These are phyloP conservation scores for Arthroderma sp. DNA, from an alignment of 2,329 filamentous ascomycete genomes.

Conservation along the genomic window DNA sequence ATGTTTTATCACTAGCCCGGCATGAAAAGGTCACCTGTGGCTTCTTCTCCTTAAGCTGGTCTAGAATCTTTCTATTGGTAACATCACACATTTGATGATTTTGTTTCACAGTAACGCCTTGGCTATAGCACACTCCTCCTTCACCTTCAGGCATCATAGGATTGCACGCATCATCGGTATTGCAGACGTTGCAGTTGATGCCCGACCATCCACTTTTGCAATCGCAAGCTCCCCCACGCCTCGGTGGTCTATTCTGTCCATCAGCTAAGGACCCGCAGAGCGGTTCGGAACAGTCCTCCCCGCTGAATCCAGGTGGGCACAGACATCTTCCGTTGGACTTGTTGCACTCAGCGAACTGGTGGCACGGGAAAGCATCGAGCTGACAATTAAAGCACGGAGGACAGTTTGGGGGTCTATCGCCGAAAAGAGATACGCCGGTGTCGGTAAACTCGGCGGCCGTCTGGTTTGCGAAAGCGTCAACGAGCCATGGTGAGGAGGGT, in stretches of 20 bases:
- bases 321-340: slow-evolving; percentile 82
- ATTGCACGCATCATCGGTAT: slow-evolving; percentile 68
- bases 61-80: slow-evolving; percentile 85
- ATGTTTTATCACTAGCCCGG: slow-evolving; percentile 57
- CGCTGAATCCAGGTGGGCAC: slow-evolving; percentile 84
- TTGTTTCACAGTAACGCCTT: slow-evolving; percentile 78
- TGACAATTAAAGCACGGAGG: slow-evolving; percentile 85
- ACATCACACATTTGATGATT: slow-evolving; percentile 98
- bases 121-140: slow-evolving; percentile 81
- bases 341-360: slow-evolving; percentile 82
- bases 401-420: slow-evolving; percentile 48
- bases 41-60: slow-evolving; percentile 69
- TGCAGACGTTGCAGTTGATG: slow-evolving; percentile 97
- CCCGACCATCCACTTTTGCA: slow-evolving; percentile 91
- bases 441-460: slow-evolving; percentile 48
- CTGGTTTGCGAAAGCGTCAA: slow-evolving; percentile 36
- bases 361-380: slow-evolving; percentile 78
- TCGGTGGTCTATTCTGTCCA: slow-evolving; percentile 63
- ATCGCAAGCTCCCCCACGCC: slow-evolving; percentile 58
- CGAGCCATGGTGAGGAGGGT: slow-evolving; percentile 16
- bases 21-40: slow-evolving; percentile 94
- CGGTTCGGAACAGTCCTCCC: slow-evolving; percentile 84
- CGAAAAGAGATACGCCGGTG: slow-evolving; percentile 53
- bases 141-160: slow-evolving; percentile 71
- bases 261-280: slow-evolving; percentile 80